A percentile compares a stretch with the other conserved stretches of the same genome.
These are phyloP conservation scores for Cryptosporidium baileyi DNA, from an alignment of 169 alveolate genomes.

Conservation along the genomic window DNA sequence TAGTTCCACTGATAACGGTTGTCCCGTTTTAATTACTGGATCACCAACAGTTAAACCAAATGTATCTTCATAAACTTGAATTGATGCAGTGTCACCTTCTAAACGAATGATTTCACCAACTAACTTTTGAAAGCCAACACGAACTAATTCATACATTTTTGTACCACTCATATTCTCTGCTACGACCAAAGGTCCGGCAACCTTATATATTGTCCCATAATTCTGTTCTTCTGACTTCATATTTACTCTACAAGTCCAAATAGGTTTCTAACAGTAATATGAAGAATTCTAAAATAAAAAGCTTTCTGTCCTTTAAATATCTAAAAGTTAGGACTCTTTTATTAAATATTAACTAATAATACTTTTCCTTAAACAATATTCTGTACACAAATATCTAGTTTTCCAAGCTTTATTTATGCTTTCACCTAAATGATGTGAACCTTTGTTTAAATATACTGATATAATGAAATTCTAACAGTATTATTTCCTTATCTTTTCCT, in stretches of 20 bases:
- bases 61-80: constrained; percentile 98
- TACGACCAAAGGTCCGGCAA: constrained; percentile 96
- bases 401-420: too few species aligned
- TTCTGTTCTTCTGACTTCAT: constrained; percentile 50
- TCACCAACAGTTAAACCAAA: constrained; percentile 98
- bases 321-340: too few species aligned
- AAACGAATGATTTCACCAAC: constrained; percentile 98
- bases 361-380: too few species aligned
- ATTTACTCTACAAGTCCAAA: not conserved
- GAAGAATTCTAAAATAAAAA: too few species aligned
- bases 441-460: too few species aligned
- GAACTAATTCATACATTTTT: constrained; percentile 97
- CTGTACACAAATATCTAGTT: too few species aligned
- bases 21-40: constrained; percentile 96
- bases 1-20: constrained; percentile 95
- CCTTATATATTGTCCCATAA: constrained; percentile 90
- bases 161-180: constrained; percentile 99
- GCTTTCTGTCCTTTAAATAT: too few species aligned
- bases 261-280: too few species aligned
- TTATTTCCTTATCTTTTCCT: too few species aligned
- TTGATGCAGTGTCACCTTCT: constrained; percentile 97
- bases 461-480: too few species aligned
- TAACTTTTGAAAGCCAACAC: constrained; percentile 94
- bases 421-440: too few species aligned
- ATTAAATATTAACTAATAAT: too few species aligned